A percentile compares a stretch with the other conserved stretches of the same genome.
phyloP scores from a whole-genome alignment of 2,329 filamentous ascomycete genomes.

The Ceratocystis albifundus region DNA sequence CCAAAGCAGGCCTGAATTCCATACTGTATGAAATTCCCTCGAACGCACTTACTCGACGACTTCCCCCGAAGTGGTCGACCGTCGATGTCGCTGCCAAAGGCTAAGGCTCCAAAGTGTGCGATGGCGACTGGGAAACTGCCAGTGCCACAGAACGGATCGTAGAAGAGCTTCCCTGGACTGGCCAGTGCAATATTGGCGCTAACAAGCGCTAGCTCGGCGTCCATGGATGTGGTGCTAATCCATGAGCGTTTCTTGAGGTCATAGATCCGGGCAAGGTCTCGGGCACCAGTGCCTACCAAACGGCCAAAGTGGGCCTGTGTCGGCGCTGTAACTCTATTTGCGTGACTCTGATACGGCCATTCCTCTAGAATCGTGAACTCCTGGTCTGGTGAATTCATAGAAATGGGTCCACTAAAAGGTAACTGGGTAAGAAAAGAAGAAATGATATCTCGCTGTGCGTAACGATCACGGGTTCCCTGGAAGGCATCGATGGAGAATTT shows the following conservation, averaged over 20 bases:
- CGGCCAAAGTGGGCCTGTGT: constrained; percentile 52
- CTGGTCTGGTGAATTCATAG: constrained; percentile 60
- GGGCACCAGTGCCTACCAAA: constrained; percentile 52
- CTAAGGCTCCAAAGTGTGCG: constrained; percentile 75
- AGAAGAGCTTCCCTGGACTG: constrained; percentile 71
- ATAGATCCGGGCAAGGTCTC: constrained; percentile 59
- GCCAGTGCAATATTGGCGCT: constrained; percentile 86
- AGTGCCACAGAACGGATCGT: constrained; percentile 91
- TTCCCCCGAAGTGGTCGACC: constrained; percentile 74
- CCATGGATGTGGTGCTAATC: constrained; percentile 95
- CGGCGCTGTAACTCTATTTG: constrained; percentile 40
- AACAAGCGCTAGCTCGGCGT: constrained; percentile 79
- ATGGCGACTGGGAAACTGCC: constrained; percentile 86
- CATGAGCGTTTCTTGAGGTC: constrained; percentile 89
- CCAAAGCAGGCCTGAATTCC: constrained; percentile 53
- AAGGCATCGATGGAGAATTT: constrained; percentile 78
- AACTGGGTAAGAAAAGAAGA: constrained; percentile 65
- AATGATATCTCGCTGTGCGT: constrained; percentile 61
- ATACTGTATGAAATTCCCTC: constrained; percentile 78
- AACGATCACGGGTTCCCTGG: constrained; percentile 54
- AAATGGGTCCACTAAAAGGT: constrained; percentile 64
- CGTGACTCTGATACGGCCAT: constrained; percentile 48
- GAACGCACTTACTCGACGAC: constrained; percentile 39
- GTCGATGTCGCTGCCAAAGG: constrained; percentile 86
- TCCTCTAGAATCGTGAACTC: constrained; percentile 76